These are phyloP conservation scores for Trichomonas gallinae DNA, from an alignment of 208 protist genomes.

Conservation along the genomic window DNA sequence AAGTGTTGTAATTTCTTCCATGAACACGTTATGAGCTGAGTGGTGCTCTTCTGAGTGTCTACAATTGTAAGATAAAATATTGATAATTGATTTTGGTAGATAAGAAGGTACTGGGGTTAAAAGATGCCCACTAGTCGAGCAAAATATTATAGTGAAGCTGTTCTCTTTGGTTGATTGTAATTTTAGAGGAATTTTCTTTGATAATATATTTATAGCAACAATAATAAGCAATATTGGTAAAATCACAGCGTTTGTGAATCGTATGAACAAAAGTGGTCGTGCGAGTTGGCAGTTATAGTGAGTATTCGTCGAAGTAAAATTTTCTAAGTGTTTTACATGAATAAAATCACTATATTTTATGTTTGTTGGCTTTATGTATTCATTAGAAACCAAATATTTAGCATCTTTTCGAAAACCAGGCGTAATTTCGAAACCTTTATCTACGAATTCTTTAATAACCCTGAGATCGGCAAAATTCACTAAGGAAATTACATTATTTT, in stretches of 20 bases:
- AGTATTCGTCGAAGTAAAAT: neutral
- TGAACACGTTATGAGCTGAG: neutral
- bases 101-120: neutral
- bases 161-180: neutral
- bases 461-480: no score
- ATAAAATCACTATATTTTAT: neutral
- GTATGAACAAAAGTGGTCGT: no score
- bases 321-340: neutral
- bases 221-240: neutral
- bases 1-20: neutral
- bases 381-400: neutral
- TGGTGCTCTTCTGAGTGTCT: neutral
- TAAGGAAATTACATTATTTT: no score
- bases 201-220: neutral
- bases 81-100: neutral
- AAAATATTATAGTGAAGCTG: neutral
- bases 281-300: neutral
- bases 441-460: neutral
- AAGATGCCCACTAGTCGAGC: neutral
- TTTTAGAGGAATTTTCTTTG: neutral
- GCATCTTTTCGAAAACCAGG: neutral
- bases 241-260: neutral
- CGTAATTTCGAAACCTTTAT: neutral
- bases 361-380: neutral
- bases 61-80: neutral